These are phyloP conservation scores for Botrytis squamosa DNA, from an alignment of 2,329 filamentous ascomycete genomes.

Conservation along the genomic window DNA sequence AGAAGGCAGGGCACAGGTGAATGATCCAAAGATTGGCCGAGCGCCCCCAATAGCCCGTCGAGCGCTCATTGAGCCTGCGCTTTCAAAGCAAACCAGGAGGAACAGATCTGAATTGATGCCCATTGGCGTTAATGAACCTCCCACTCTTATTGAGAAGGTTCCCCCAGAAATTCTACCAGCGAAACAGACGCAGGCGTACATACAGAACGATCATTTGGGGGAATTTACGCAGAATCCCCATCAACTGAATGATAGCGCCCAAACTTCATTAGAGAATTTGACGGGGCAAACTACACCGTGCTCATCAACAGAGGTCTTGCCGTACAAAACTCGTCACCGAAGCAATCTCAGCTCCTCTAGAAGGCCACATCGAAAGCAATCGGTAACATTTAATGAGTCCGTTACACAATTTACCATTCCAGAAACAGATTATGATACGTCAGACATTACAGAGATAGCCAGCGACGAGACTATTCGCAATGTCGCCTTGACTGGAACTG, in stretches of 20 bases:
- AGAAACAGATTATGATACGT: not conserved
- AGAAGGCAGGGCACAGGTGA: constrained; percentile 5
- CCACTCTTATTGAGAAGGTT: not conserved
- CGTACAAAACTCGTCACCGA: not conserved
- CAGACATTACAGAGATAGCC: not conserved
- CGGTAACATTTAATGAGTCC: not conserved
- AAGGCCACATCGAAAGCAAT: constrained; percentile 1
- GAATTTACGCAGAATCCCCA: not conserved
- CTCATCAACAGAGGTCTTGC: not conserved
- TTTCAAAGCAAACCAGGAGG: too few species aligned
- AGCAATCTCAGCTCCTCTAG: not conserved
- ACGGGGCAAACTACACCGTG: not conserved
- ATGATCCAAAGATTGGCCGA: constrained; percentile 12
- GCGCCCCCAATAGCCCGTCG: constrained; percentile 8
- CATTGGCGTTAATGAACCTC: not conserved
- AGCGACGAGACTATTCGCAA: not conserved
- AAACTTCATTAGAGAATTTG: not conserved
- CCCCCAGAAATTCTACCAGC: not conserved
- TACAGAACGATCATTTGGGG: not conserved
- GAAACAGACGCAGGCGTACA: not conserved
- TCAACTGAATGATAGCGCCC: not conserved
- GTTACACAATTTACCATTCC: constrained; percentile 3
- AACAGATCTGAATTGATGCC: not conserved
- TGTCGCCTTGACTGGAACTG: not conserved
- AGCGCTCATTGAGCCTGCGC: not conserved